Percentiles rank a stretch among this genome's conserved stretches.
phyloP scores from a whole-genome alignment of 2,329 filamentous ascomycete genomes.

The Arthrocladium fulminans region DNA sequence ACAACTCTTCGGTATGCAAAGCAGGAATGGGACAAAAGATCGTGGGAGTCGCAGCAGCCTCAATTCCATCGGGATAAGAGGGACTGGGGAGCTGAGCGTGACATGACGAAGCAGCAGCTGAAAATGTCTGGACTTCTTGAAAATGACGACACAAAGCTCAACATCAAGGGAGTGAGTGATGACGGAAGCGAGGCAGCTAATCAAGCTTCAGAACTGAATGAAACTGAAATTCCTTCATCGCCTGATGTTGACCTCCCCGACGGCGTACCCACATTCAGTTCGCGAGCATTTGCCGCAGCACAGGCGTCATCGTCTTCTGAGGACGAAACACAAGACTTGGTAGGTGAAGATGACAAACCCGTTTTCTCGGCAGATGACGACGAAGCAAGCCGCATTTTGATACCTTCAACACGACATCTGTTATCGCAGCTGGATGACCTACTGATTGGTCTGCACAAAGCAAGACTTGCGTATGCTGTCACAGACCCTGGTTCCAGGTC shows the following conservation, averaged over 20 bases:
- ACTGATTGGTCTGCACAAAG: slow-evolving; percentile 60
- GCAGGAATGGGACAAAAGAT: slow-evolving; percentile 39
- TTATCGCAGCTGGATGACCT: slow-evolving; percentile 61
- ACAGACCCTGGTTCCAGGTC: slow-evolving; percentile 8
- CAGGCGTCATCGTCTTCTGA: slow-evolving; percentile 2
- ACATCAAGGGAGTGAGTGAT: not conserved
- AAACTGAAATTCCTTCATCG: not conserved
- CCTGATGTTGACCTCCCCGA: not conserved
- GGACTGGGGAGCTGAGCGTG: slow-evolving; percentile 2
- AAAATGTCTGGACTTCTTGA: not conserved
- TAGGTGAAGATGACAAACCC: slow-evolving; percentile 29
- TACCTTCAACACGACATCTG: slow-evolving; percentile 61
- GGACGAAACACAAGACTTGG: not conserved
- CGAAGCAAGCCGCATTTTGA: slow-evolving; percentile 53
- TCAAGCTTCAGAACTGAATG: not conserved
- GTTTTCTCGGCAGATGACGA: slow-evolving; percentile 63
- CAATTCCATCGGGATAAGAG: not conserved
- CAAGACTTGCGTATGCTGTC: slow-evolving; percentile 44
- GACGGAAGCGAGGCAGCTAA: not conserved
- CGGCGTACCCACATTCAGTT: slow-evolving; percentile 11
- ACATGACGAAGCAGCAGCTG: not conserved
- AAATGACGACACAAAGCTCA: not conserved
- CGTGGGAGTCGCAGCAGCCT: not conserved
- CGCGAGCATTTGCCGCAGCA: slow-evolving; percentile 7
- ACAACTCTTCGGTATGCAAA: slow-evolving; percentile 59